Evolutionary conservation across 139 green algal genomes (phyloP).

Genomic region (Chlamydomonas eustigma): DNA sequence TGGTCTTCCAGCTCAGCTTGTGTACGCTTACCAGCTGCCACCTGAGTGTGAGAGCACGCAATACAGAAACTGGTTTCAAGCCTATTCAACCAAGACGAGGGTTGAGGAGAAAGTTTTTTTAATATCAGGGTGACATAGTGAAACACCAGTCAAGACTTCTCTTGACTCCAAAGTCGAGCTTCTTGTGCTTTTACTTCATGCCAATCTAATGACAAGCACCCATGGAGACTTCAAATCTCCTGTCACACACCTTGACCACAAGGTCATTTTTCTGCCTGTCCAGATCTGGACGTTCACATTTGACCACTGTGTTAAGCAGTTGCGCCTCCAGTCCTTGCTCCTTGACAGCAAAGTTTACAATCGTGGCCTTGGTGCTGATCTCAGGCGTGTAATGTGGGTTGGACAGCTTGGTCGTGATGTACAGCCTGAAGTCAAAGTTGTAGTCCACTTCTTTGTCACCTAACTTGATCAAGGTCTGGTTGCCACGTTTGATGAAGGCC

Average conservation of each 20-base stretch:
- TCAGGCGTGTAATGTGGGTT: slow-evolving; percentile 87
- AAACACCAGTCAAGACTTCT: no score
- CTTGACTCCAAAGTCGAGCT: no score
- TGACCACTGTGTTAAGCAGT: slow-evolving; percentile 76
- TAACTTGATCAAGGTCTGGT: slow-evolving; percentile 72
- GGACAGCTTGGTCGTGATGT: slow-evolving; percentile 84
- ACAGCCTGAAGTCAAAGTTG: slow-evolving; percentile 79
- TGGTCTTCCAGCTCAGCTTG: slow-evolving; percentile 77
- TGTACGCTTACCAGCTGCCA: neutral
- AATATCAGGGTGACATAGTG: no score
- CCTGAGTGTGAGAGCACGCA: no score
- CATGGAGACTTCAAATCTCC: no score
- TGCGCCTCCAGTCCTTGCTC: slow-evolving; percentile 79
- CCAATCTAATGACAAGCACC: no score
- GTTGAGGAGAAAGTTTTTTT: no score
- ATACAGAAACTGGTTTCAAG: no score
- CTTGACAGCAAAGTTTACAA: slow-evolving; percentile 80
- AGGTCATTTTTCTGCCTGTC: slow-evolving; percentile 89
- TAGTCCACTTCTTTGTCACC: slow-evolving; percentile 86
- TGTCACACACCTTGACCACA: slow-evolving; percentile 75
- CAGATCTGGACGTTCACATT: slow-evolving; percentile 73
- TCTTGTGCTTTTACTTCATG: no score
- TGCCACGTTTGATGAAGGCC: slow-evolving; percentile 74
- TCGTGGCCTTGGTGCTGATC: slow-evolving; percentile 72
- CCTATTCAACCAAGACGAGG: no score